Conservation (phyloP, 1,284 basidiomycete genomes). For the Trichosporon coremiiforme region DNA sequence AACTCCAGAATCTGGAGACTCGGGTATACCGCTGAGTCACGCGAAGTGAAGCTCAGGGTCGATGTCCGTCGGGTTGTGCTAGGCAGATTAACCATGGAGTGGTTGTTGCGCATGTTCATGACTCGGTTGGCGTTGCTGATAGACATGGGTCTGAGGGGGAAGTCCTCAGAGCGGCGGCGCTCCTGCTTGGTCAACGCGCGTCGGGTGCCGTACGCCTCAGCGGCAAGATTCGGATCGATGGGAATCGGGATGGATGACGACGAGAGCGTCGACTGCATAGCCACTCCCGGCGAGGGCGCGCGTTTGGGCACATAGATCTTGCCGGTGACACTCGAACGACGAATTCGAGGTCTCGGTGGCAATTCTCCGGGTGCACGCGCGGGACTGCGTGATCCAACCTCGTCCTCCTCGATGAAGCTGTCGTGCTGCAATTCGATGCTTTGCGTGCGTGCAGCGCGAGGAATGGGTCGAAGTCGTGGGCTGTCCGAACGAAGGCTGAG, state of each 20-base stretch:
- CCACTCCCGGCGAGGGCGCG: constrained; percentile 35
- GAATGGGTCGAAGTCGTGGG: constrained; percentile 24
- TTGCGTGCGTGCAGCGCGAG: constrained; percentile 25
- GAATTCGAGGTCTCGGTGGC: constrained; percentile 31
- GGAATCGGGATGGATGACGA: constrained; percentile 7
- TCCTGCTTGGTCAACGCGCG: constrained; percentile 30
- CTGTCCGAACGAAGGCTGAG: constrained; percentile 23
- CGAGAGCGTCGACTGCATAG: not conserved
- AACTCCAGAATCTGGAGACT: constrained; percentile 75
- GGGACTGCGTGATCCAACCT: constrained; percentile 19
- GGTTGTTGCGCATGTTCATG: constrained; percentile 37
- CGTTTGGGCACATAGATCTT: constrained; percentile 48
- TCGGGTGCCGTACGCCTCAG: constrained; percentile 1
- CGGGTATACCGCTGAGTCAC: constrained; percentile 57
- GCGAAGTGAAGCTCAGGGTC: constrained; percentile 35
- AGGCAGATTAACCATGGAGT: constrained; percentile 45
- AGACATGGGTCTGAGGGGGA: constrained; percentile 20
- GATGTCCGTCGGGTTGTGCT: constrained; percentile 31
- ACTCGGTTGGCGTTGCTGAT: constrained; percentile 24
- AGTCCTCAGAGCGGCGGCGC: constrained; percentile 42
- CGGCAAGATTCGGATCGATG: constrained; percentile 18
- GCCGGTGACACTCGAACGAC: constrained; percentile 36
- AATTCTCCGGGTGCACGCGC: constrained; percentile 23
- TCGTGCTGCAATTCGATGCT: constrained; percentile 36
- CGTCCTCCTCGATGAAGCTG: constrained; percentile 39